A percentile compares a stretch with the other conserved stretches of the same genome.
phyloP scores from a whole-genome alignment of 179 eudicot genomes.

The Amaranthus tricolor region DNA sequence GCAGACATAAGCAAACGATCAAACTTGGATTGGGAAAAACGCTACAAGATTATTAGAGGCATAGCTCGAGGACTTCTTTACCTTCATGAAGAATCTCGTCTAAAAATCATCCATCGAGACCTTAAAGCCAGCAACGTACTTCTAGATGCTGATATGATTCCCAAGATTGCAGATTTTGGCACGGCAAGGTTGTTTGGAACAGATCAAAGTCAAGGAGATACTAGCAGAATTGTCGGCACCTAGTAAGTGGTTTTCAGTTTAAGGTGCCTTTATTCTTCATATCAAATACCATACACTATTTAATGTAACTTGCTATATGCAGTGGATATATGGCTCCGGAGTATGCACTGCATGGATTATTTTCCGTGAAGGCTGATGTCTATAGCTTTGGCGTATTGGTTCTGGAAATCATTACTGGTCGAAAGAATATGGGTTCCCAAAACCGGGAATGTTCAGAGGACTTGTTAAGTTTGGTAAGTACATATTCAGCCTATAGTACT shows the following conservation, averaged over 20 bases:
- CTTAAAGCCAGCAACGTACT: slow-evolving; percentile 35
- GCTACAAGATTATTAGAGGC: slow-evolving; percentile 29
- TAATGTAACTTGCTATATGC: neutral
- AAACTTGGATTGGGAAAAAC: slow-evolving; percentile 27
- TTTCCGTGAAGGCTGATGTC: slow-evolving; percentile 21
- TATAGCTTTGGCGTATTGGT: slow-evolving; percentile 22
- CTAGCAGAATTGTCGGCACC: slow-evolving; percentile 34
- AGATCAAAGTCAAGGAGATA: slow-evolving; percentile 15
- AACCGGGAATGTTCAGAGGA: neutral
- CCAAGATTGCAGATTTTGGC: slow-evolving; percentile 40
- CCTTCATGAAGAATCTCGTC: slow-evolving; percentile 37
- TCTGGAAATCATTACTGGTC: neutral
- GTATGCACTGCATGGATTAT: slow-evolving; percentile 21
- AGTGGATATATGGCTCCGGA: slow-evolving; percentile 29
- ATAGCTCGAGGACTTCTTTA: slow-evolving; percentile 33
- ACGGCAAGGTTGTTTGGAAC: slow-evolving; percentile 23
- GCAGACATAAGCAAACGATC: no score
- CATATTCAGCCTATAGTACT: neutral
- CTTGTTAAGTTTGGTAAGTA: neutral
- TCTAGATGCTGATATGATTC: slow-evolving; percentile 32
- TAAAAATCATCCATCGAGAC: slow-evolving; percentile 36
- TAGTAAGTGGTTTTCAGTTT: no score
- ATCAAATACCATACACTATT: no score
- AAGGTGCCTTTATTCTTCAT: no score
- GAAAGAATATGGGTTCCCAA: neutral